Evolutionary conservation across 495 filamentous ascomycete species (phyloP), one percentile per base, ranked within the genome.

Genomic region (Massariosphaeria phaeospora): DNA sequence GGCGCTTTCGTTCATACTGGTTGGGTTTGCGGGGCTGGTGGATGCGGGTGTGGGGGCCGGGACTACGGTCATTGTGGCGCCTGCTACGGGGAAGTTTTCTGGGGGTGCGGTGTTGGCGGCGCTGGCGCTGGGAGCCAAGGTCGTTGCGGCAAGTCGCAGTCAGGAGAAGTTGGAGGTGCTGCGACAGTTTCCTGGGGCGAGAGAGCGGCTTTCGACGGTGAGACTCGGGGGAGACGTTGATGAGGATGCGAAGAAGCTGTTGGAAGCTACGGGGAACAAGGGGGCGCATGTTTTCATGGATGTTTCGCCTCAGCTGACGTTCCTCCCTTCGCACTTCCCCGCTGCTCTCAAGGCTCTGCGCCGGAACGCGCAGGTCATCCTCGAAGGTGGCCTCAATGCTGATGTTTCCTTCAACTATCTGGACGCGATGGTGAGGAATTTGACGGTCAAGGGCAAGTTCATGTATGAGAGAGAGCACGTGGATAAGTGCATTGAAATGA

Each of bases 11-110:
- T 48, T 43, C 11, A 60, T 53, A 25, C 52, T 76, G 2, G 75
- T 84, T 0, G 68, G 73, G 0, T 79, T 72, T 54, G 81, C 76
- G n/a, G 81, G 81, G 0, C 60, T 84, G 7, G 57, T 64, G 1
- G 75, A 73, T 17, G 71, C 80, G 17, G 66, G 71, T 20, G 35
- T 85, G 6, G 66, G 73, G 57, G 48, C 66, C 24, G 67, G 67
- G 5, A 66, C 67, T 17, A 62, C 65, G 1, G 39, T 70, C 33
- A 33, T 65, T 23, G 55, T 70, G 11, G 51, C 52, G 41, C 68
- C 68, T 21, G 68, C 68, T 33, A 69, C 66, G 17, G 66, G 67
- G 5, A 34, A 44, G 0, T 69, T 69, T 55, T 65, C 66, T 17
- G 66, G 64, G 15, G 62, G 45, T 6, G 68, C 53, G 8, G 67